These are phyloP conservation scores for Taiwanofungus camphoratus DNA, from an alignment of 1,284 basidiomycete species.

Conservation along the genomic window DNA sequence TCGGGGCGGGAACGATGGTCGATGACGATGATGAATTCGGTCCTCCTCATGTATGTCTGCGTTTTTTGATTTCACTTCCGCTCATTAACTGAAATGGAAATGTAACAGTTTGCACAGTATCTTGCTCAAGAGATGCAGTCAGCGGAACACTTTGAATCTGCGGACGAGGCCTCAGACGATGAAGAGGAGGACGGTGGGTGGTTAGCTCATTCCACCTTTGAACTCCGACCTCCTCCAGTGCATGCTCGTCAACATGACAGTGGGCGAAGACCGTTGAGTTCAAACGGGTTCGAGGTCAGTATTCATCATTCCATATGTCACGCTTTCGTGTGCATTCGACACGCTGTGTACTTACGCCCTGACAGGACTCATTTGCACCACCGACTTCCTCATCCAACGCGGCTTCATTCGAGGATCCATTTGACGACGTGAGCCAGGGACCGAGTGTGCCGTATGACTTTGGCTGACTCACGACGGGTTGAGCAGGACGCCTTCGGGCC, in stretches of 20 bases:
- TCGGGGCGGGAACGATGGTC: conserved; percentile 50
- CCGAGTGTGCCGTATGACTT: not conserved
- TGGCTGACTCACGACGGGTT: not conserved
- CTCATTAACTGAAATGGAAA: not conserved
- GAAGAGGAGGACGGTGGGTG: conserved; percentile 65
- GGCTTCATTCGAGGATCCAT: conserved; percentile 43
- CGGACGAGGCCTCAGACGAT: conserved; percentile 44
- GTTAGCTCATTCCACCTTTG: conserved; percentile 70
- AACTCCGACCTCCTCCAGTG: conserved; percentile 51
- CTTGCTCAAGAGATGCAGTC: conserved; percentile 67
- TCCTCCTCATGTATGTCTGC: conserved; percentile 46
- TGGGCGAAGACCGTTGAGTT: conserved; percentile 47
- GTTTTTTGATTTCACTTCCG: not conserved
- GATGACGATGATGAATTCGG: conserved; percentile 38
- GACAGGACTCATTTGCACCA: conserved; percentile 54
- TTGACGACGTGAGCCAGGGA: conserved; percentile 31
- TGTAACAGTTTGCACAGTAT: conserved; percentile 66
- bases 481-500: conserved; percentile 48
- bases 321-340: not conserved
- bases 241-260: conserved; percentile 43
- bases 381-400: conserved; percentile 19
- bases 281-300: conserved; percentile 55
- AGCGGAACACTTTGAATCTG: conserved; percentile 50
- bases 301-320: conserved; percentile 4
- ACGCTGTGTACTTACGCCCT: not conserved